These are phyloP conservation scores for Nidularia pulvinata DNA, from an alignment of 768 basidiomycete species.

Conservation along the genomic window DNA sequence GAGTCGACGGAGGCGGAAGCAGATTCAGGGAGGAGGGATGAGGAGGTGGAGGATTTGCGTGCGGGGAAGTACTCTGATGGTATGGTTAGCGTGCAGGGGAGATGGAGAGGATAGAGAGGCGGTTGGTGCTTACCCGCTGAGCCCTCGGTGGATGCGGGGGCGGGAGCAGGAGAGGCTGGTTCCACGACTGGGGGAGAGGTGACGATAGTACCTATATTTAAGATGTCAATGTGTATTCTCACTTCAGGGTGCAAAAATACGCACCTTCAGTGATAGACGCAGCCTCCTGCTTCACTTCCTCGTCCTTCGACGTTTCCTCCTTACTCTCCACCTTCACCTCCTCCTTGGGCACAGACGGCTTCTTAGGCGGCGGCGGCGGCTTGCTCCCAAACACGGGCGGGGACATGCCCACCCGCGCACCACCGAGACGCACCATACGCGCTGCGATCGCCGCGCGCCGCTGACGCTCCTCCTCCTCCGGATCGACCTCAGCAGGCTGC, in stretches of 20 bases:
- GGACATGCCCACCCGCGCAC: conserved; percentile 79
- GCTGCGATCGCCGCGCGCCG: conserved; percentile 88
- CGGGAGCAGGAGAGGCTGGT: no score
- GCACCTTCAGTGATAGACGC: conserved; percentile 3
- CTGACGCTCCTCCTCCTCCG: conserved; percentile 74
- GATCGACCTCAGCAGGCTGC: conserved; percentile 31
- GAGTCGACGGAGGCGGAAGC: conserved; percentile 22
- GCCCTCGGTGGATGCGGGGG: no score
- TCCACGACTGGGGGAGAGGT: neutral
- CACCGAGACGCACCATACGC: conserved; percentile 91
- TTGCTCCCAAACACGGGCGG: conserved; percentile 67
- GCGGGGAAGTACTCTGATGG: conserved; percentile 9
- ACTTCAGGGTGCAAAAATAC: neutral
- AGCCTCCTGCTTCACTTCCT: conserved; percentile 8
- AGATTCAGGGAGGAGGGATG: conserved; percentile 1
- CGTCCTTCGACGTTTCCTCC: conserved; percentile 3
- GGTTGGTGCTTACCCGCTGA: no score
- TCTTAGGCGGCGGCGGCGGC: conserved; percentile 27
- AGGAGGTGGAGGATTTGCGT: no score
- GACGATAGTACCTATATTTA: neutral
- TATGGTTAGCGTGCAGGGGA: no score
- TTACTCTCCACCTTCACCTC: neutral
- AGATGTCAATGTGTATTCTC: neutral
- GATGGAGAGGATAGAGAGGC: no score
- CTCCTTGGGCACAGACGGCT: conserved; percentile 5